Evolutionary conservation across 2,329 filamentous ascomycete species (phyloP).

Genomic region (Verruconis gallopava): DNA sequence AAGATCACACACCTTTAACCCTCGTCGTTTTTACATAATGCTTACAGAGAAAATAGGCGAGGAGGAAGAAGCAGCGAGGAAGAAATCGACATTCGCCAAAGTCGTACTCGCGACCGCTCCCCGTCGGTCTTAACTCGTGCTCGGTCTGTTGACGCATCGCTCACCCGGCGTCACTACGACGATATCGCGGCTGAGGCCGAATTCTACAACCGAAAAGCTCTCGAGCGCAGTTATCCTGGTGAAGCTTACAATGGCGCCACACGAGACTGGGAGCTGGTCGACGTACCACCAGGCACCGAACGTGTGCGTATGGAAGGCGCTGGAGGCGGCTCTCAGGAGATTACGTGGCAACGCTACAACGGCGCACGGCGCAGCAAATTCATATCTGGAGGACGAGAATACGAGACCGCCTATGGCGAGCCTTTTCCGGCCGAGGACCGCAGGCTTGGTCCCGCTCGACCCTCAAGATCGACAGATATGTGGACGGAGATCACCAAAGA

Average conservation of each 20-base stretch:
- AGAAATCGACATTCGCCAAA: constrained; percentile 47
- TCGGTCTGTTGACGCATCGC: constrained; percentile 27
- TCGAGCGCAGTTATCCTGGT: constrained; percentile 55
- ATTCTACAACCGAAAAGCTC: constrained; percentile 53
- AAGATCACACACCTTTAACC: constrained; percentile 14
- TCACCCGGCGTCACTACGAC: constrained; percentile 32
- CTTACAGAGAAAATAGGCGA: too few relatives aligned
- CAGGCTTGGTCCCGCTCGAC: not conserved
- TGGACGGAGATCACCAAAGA: constrained; percentile 98
- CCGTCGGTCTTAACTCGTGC: constrained; percentile 18
- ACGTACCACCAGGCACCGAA: constrained; percentile 73
- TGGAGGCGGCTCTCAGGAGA: constrained; percentile 61
- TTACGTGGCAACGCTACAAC: constrained; percentile 68
- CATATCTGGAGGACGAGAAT: constrained; percentile 49
- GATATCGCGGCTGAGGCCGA: constrained; percentile 43
- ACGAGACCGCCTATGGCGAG: constrained; percentile 30
- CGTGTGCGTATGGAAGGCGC: constrained; percentile 70
- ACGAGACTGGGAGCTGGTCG: constrained; percentile 67
- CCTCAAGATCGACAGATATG: constrained; percentile 35
- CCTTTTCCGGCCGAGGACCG: constrained; percentile 11
- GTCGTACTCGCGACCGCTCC: constrained; percentile 13
- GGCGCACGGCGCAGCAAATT: constrained; percentile 65
- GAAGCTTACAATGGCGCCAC: constrained; percentile 65
- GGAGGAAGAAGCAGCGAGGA: constrained; percentile 45
- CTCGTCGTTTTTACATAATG: too few relatives aligned